Base-by-base conservation (phyloP, 1,284 basidiomycete genomes). In the Cutaneotrichosporon mucoides region DNA sequence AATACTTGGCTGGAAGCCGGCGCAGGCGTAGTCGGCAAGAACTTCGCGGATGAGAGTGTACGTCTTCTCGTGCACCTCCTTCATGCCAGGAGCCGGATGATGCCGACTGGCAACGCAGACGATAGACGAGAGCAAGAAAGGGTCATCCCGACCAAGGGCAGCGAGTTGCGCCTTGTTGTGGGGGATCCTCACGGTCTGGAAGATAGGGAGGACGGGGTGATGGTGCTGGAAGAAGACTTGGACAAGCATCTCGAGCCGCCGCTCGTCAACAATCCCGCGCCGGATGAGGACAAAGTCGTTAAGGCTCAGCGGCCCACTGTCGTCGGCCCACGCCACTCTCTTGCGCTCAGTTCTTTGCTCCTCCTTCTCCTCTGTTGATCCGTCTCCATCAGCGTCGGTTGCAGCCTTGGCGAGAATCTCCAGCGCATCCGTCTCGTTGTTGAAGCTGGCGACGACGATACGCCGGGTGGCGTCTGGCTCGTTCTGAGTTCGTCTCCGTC, bases 391-490 rank as follows among this genome's bases (percentile, higher is more conserved):
- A 5, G 57, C 68, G 44, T 73, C 73, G 2, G 73, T 76, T 2
- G 76, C 76, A 0, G 78, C 77, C 61, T 75, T 70, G 34, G 77
- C 78, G 34, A 79, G 66, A 10, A 79, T 76, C 53, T 76, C 73
- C 37, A 79, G 64, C 5, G 78, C 78, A 56, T 79, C 78, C 56
- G 73, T 76, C 67, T 79, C 78, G 54, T 79, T 79, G 58, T 70
- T 72, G 63, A 79, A 73, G 55, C 70, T 75, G 6, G 76, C 76
- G 35, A 74, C 71, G 16, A 78, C 73, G 53, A 79, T 76, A 12
- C 69, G 65, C 10, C 73, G 59, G 6, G 72, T 72, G 5, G 69
- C 66, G 38, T 71, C 70, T 13, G 68, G 64, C 40, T 60, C 63
- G 33, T 59, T 59, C 50, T 63, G 46, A n/a, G 6, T n/a, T 15